Evolutionary conservation across 2,329 filamentous ascomycete genomes (phyloP).

Genomic region (Diaporthe vexans): DNA sequence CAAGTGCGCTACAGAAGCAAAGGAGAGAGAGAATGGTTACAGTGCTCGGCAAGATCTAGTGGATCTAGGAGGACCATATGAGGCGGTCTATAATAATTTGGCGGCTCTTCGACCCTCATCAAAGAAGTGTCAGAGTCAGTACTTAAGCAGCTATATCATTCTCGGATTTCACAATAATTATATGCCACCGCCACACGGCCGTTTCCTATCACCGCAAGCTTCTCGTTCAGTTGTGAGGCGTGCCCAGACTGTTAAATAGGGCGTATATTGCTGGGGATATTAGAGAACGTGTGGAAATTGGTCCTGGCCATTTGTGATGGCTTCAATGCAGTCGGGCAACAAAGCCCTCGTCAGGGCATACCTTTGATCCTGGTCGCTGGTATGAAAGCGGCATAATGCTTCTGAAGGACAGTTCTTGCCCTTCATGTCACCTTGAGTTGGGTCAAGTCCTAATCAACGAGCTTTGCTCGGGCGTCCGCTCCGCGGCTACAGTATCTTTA

Average conservation of each 20-base stretch:
- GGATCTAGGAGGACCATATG: background rate
- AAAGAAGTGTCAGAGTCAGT: background rate
- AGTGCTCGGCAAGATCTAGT: background rate
- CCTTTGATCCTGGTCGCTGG: background rate
- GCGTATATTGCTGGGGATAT: background rate
- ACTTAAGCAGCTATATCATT: background rate
- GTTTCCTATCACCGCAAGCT: background rate
- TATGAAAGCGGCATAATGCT: background rate
- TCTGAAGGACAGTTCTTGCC: background rate
- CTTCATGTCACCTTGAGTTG: too few species aligned
- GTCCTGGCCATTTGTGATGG: background rate
- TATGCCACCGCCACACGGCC: background rate
- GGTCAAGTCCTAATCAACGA: too few species aligned
- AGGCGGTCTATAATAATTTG: conserved; percentile 7
- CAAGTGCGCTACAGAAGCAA: background rate
- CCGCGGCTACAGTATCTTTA: too few species aligned
- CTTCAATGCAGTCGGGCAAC: background rate
- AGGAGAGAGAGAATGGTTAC: background rate
- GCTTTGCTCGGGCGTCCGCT: too few species aligned
- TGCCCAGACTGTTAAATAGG: background rate
- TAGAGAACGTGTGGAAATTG: background rate
- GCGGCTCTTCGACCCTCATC: background rate
- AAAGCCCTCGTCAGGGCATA: background rate
- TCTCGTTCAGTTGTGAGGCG: background rate
- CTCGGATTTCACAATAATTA: background rate